Evolutionary conservation across 73 alveolate species (phyloP).

Genomic region (Blepharisma stoltei): DNA sequence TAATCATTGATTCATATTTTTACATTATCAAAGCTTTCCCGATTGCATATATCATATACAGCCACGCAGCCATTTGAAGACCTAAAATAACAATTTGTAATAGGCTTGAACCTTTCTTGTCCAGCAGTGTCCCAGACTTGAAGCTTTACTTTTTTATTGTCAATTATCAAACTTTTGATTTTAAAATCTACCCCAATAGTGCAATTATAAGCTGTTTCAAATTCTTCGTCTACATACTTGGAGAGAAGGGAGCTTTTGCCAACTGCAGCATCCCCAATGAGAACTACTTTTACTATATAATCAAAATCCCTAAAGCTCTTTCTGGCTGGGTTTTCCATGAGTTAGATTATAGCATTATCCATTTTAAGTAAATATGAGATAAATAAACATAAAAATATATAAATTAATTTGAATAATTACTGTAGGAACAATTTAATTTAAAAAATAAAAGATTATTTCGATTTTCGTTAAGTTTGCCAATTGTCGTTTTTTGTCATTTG

Average conservation of each 20-base stretch:
- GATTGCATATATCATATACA: constrained; percentile 59
- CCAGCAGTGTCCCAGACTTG: constrained; percentile 66
- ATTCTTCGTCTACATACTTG: constrained; percentile 34
- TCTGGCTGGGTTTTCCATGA: not conserved
- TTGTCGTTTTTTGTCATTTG: no score
- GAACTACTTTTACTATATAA: constrained; percentile 33
- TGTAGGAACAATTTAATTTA: no score
- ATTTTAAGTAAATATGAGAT: no score
- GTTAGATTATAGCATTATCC: not conserved
- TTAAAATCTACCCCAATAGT: constrained; percentile 33
- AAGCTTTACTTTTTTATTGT: constrained; percentile 37
- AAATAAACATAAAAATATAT: no score
- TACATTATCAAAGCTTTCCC: constrained; percentile 49
- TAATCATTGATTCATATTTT: constrained; percentile 45
- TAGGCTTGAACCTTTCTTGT: constrained; percentile 53
- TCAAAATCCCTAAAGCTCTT: not conserved
- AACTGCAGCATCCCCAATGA: constrained; percentile 45
- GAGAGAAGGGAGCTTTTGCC: constrained; percentile 46
- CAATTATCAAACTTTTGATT: constrained; percentile 16
- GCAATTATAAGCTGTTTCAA: constrained; percentile 4
- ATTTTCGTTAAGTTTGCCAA: no score
- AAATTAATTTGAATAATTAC: no score
- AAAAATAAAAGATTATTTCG: no score
- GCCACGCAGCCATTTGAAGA: constrained; percentile 65
- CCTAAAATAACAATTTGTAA: constrained; percentile 53